Evolutionary conservation across 768 basidiomycete genomes (phyloP), one percentile per base, ranked within the genome.

Genomic region (Boletus barrowsii): DNA sequence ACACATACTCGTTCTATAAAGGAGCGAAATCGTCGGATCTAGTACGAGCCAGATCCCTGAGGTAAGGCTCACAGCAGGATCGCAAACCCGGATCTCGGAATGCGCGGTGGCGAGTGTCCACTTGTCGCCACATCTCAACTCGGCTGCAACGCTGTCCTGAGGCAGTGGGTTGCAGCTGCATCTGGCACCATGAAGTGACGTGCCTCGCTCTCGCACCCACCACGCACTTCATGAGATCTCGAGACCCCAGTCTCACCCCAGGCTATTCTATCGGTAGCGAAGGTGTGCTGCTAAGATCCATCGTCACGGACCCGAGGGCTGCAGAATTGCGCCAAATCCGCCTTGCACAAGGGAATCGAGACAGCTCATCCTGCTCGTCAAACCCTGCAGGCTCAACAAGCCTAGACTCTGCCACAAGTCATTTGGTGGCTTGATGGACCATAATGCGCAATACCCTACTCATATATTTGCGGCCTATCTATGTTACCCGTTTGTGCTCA

Each of bases 361-460:
- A 13, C 22, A 11, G 17, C 24, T 37, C 11, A 3, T 33, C 26
- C 30, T 42, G 7, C 18, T 24, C 4, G 30, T 33, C 33, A n/a
- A 39, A 22, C 42, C 37, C 53, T 42, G 22, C 41, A 33, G 14
- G 30, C 47, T n/a, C 60, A 35, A 3, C 2, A n/a, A 29, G 47
- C 42, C 62, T 50, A 42, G 65, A 13, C 49, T 42, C 49, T 39
- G 49, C 58, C 64, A 54, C 65, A 49, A 42, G 48, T 66, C 54
- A 66, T 68, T 67, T 68, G 32, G 63, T 59, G 66, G 66, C 66
- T 65, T 65, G 64, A 65, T 64, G 62, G 18, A 11, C 36, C 41
- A 51, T 60, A 47, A 47, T 39, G 37, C 37, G 7, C 17, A 18
- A 39, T 63, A 33, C 45, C 33, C 53, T 24, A 10, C 54, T 60